Evolutionary conservation across 257 asterid genomes (phyloP), one percentile per base, ranked within the genome.

Genomic region (Nicotiana paniculata): DNA sequence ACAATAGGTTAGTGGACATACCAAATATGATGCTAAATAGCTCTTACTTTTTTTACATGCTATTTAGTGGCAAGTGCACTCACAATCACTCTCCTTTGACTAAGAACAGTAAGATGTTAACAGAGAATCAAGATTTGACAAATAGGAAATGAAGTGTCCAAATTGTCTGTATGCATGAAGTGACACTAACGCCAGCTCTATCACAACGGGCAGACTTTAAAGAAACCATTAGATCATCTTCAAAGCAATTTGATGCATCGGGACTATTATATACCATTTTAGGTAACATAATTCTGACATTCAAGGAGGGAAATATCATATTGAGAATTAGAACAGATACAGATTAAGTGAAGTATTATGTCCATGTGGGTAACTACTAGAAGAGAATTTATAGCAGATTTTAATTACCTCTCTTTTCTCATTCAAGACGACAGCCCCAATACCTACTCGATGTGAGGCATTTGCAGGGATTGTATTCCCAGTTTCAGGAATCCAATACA

Each of bases 391-490:
- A 74, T 10, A 55, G 80, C 18, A 75, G 37, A 5, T 9, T 28
- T 24, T 37, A 69, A 54, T 57, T 77, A 91, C 94, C 97, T 91
- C 97, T 89, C 88, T 90, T 79, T 91, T 91, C 39, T 91, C 92
- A 86, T 91, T 91, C 86, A 91, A 77, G 78, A 92, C 88, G 30
- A 92, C 86, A 79, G 95, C 93, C 58, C 95, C 97, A 61, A 93
- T 89, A n/a, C 91, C 85, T 58, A 93, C 88, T 74, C 91, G 82
- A 86, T 93, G 95, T 3, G 94, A 80, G 68, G 93, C 95, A 85
- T 93, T 91, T 86, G 91, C 88, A 24, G 97, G 95, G 84, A 91
- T 88, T 32, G 90, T 88, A 84, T 83, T 86, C 48, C 62, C 85
- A 82, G 89, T 88, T 70, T 85, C 85, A 63, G 93, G 91, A 83